A percentile compares a stretch with the other conserved stretches of the same genome.
These are phyloP conservation scores for Calonectria henricotiae DNA, from an alignment of 2,329 filamentous ascomycete genomes.

Conservation along the genomic window DNA sequence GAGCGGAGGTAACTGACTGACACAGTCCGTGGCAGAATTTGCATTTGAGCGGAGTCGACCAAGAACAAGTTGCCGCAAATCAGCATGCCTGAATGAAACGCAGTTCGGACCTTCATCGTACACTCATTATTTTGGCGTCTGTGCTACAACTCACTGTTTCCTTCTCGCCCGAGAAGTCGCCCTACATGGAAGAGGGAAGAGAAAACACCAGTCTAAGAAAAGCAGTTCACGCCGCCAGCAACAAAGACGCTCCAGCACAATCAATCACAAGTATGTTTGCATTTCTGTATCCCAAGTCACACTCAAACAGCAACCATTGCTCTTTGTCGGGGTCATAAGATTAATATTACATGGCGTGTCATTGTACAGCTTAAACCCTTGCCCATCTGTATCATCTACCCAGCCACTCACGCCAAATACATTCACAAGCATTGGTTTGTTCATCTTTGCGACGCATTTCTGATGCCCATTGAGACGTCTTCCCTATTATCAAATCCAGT, in stretches of 20 bases:
- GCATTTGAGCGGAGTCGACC: not conserved
- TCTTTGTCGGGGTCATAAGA: conserved; percentile 35
- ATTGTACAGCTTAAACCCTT: conserved; percentile 44
- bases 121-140: too few relatives aligned
- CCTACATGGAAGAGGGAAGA: too few relatives aligned
- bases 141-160: too few relatives aligned
- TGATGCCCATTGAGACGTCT: conserved; percentile 32
- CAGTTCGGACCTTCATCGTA: too few relatives aligned
- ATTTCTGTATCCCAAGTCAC: conserved; percentile 25
- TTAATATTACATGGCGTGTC: conserved; percentile 49
- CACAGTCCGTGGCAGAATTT: not conserved
- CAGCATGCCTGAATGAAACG: not conserved
- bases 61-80: not conserved
- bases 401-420: conserved; percentile 38
- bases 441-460: conserved; percentile 43
- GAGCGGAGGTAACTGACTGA: not conserved
- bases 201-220: too few relatives aligned
- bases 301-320: conserved; percentile 35
- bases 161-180: too few relatives aligned
- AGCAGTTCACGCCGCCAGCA: not conserved
- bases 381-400: conserved; percentile 37
- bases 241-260: not conserved
- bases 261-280: conserved; percentile 16
- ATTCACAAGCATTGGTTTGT: conserved; percentile 37
- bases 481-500: conserved; percentile 44